Base-by-base conservation (phyloP, 805 yeast species). In the Saturnispora bothae region DNA sequence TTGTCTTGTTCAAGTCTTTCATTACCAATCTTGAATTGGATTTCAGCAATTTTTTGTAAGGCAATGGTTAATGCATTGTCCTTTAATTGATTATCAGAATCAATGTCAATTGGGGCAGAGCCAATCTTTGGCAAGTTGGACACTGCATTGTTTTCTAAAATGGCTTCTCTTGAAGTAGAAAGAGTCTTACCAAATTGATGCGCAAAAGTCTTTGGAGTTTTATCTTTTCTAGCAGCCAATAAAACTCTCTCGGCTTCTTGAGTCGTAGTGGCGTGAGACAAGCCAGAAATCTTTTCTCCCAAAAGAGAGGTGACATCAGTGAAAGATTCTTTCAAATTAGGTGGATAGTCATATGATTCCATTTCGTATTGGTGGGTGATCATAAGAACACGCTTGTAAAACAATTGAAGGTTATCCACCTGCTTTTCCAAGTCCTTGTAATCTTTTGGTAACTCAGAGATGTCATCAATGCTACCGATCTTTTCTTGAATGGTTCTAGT, bases 331-430 rank as follows among this genome's bases (percentile, higher is more conserved):
- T 70, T 69, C 45, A 82, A 58, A 54, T 79, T 79, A 38, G 92
- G 89, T 19, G 94, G 94, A 50, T 80, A 82, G 55, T 83, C 94
- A 54, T 83, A 83, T 34, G 82, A 72, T 48, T 79, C 81, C 44
- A 79, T 73, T 50, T 72, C 84, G 52, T 74, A 83, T 30, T 86
- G 83, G 35, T 64, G 66, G 5, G 79, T 68, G 38, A 73, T 69
- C 4, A 61, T 46, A n/a, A 71, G 49, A 10, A 70, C 50, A 50
- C 68, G 66, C 47, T 65, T 74, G 60, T 78, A 77, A 42, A 76
- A 70, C 35, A 65, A 66, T 54, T 74, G 73, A 48, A 81, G 62
- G 36, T 73, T 65, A 54, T 81, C 89, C 42, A 78, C 76, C 39
- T 72, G 72, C 43, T 68, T 65, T 54, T 82, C 94, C 51, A 83